These are phyloP conservation scores for Epichloe sp. DNA, from an alignment of 2,329 filamentous ascomycete species.

Conservation along the genomic window DNA sequence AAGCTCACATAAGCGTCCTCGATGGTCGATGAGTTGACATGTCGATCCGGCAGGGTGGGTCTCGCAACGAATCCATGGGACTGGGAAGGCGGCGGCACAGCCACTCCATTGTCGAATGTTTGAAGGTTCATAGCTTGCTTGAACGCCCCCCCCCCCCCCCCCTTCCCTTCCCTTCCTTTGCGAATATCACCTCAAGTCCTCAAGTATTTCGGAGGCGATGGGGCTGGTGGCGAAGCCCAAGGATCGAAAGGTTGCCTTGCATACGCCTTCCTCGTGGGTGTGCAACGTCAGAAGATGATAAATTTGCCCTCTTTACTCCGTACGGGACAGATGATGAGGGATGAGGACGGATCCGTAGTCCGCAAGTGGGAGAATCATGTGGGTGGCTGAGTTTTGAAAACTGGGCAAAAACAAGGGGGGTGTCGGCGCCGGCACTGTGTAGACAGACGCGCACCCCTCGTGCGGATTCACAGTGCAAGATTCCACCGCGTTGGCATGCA, in stretches of 20 bases:
- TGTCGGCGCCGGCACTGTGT: background rate
- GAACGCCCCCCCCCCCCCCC: background rate
- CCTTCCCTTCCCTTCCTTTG: background rate
- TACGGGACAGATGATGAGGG: background rate
- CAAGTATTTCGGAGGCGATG: background rate
- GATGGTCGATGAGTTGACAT: slow-evolving; percentile 57
- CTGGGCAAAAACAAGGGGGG: slow-evolving; percentile 1
- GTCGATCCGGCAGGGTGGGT: slow-evolving; percentile 45
- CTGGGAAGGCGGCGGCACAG: background rate
- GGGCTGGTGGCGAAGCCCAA: background rate
- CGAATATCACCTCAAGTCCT: background rate
- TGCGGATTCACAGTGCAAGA: background rate
- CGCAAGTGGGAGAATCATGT: background rate
- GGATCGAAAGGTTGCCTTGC: background rate
- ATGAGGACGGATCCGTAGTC: background rate
- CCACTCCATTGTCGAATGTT: background rate
- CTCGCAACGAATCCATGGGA: slow-evolving; percentile 7
- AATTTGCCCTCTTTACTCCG: background rate
- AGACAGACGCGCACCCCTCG: background rate
- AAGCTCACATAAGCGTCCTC: slow-evolving; percentile 76
- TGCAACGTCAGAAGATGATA: background rate
- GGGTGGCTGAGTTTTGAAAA: background rate
- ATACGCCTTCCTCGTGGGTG: background rate
- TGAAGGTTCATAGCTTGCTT: background rate
- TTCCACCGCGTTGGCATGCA: too few species aligned